Conservation (phyloP, 2,329 filamentous ascomycete genomes). For the Penicillium rolfsii region DNA sequence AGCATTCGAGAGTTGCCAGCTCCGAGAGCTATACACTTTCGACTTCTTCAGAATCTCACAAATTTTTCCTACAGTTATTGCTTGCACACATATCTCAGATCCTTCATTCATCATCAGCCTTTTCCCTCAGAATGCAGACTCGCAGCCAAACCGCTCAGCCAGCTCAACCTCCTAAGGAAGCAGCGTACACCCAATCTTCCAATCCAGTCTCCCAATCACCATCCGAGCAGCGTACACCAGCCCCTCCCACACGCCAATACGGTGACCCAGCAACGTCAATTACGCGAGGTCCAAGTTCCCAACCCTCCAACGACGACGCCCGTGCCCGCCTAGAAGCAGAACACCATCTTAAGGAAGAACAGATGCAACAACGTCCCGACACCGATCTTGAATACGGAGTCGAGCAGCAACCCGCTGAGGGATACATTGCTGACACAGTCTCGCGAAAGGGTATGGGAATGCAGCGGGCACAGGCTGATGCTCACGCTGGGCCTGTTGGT, state of each 20-base stretch:
- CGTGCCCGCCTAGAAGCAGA: constrained; percentile 26
- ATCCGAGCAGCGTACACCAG: constrained; percentile 27
- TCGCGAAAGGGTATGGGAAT: constrained; percentile 28
- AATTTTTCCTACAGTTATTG: not conserved
- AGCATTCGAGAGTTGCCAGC: not conserved
- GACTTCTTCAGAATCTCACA: not conserved
- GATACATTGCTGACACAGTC: constrained; percentile 40
- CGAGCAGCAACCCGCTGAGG: constrained; percentile 42
- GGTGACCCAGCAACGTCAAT: constrained; percentile 33
- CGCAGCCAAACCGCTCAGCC: constrained; percentile 22
- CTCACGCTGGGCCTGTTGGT: constrained; percentile 41
- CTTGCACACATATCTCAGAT: not conserved
- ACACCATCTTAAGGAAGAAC: constrained; percentile 20
- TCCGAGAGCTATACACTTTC: not conserved
- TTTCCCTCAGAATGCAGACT: constrained; percentile 26
- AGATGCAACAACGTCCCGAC: constrained; percentile 26
- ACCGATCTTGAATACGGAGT: constrained; percentile 43
- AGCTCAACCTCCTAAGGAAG: constrained; percentile 41
- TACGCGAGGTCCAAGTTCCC: constrained; percentile 32
- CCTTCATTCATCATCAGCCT: not conserved
- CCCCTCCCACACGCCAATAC: constrained; percentile 18
- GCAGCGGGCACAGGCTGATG: constrained; percentile 36
- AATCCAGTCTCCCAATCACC: constrained; percentile 41
- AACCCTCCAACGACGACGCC: constrained; percentile 34
- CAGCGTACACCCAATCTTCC: constrained; percentile 36